Percentiles rank a stretch among this genome's conserved stretches.
phyloP scores from a whole-genome alignment of 768 basidiomycete species.

The Pleurotus pulmonarius region DNA sequence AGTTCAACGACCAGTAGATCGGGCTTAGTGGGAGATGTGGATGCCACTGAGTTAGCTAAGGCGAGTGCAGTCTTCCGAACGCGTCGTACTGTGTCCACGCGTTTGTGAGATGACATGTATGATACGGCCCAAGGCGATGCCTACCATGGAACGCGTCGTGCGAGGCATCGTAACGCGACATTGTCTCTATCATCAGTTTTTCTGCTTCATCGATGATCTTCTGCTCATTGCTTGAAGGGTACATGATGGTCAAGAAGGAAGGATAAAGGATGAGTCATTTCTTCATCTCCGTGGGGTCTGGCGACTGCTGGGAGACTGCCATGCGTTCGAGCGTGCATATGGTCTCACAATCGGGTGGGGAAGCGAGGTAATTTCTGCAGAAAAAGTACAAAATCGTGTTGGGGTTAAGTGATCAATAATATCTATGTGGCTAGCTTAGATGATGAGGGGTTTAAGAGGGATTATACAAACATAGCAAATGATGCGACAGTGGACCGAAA shows the following conservation, averaged over 20 bases:
- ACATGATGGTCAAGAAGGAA: constrained; percentile 22
- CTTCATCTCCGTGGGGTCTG: too few species aligned
- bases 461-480: constrained; percentile 8
- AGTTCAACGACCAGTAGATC: constrained; percentile 80
- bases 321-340: too few species aligned
- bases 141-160: constrained; percentile 79
- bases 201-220: constrained; percentile 56
- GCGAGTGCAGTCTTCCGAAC: constrained; percentile 75
- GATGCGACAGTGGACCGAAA: background rate
- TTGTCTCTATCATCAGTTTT: constrained; percentile 64
- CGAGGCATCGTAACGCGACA: constrained; percentile 77
- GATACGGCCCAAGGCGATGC: constrained; percentile 16
- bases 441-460: background rate
- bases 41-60: constrained; percentile 48
- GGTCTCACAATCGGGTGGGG: too few species aligned
- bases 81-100: constrained; percentile 57
- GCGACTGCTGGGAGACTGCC: too few species aligned
- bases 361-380: too few species aligned
- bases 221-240: constrained; percentile 52
- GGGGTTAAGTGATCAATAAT: constrained; percentile 2
- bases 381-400: background rate
- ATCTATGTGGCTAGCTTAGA: background rate
- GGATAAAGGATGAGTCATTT: too few species aligned
- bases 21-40: constrained; percentile 30
- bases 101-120: constrained; percentile 5